Evolutionary conservation across 306 rosid genomes (phyloP).

Genomic region (Neltuma alba): DNA sequence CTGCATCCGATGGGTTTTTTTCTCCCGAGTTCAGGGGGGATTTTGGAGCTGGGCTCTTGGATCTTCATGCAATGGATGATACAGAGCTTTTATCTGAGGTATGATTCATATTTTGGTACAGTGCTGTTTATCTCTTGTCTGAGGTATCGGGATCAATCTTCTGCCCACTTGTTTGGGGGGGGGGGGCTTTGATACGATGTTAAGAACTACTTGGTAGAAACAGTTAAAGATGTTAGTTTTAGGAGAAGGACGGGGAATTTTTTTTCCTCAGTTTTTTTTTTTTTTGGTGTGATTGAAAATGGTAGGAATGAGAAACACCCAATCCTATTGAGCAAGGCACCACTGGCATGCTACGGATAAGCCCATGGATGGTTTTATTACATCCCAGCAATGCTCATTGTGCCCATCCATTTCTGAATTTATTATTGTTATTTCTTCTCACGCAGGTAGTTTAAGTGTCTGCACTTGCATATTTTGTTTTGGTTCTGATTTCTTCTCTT

Average conservation of each 20-base stretch:
- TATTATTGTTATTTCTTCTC: slow-evolving; percentile 3
- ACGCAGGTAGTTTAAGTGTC: slow-evolving; percentile 1
- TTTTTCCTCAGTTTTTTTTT: too few relatives aligned
- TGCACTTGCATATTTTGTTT: slow-evolving; percentile 20
- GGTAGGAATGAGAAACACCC: background rate
- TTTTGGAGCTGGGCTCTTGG: slow-evolving; percentile 99
- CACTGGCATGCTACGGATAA: background rate
- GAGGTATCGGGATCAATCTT: background rate
- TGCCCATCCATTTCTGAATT: slow-evolving; percentile 25
- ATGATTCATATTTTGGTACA: slow-evolving; percentile 26
- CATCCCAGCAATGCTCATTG: background rate
- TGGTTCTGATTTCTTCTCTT: slow-evolving; percentile 31
- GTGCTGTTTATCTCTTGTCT: slow-evolving; percentile 1
- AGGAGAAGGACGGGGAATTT: background rate
- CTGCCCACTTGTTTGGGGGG: background rate
- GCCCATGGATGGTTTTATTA: background rate
- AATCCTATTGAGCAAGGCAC: background rate
- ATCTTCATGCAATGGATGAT: slow-evolving; percentile 99
- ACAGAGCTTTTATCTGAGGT: slow-evolving; percentile 97
- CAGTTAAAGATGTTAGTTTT: background rate
- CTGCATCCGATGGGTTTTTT: slow-evolving; percentile 72
- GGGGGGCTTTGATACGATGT: background rate
- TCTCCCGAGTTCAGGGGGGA: slow-evolving; percentile 94
- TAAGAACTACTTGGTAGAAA: background rate
- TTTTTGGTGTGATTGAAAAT: background rate